Conservation (phyloP, 179 eudicot genomes). For the Spergularia azorica region DNA sequence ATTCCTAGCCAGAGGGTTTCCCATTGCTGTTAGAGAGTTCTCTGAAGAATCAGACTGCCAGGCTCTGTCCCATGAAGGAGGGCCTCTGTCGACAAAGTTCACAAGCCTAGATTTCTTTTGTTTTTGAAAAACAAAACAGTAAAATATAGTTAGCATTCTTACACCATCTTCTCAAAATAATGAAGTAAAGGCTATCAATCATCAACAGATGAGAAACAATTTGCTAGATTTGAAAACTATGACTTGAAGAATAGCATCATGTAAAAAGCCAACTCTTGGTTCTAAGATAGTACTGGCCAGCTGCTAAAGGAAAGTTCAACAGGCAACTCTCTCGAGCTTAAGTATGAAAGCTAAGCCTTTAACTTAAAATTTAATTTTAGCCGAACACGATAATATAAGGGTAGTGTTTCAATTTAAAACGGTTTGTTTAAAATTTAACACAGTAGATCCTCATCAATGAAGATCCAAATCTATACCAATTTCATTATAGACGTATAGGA, state of each 20-base stretch:
- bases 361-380: too few species aligned
- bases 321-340: too few species aligned
- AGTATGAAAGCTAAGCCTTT: too few species aligned
- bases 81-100: slow-evolving; percentile 70
- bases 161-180: not conserved
- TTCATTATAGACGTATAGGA: too few species aligned
- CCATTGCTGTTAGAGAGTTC: slow-evolving; percentile 25
- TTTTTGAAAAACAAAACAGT: slow-evolving; percentile 9
- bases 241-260: not conserved
- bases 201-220: not conserved
- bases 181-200: slow-evolving; percentile 1
- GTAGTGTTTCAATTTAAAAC: too few species aligned
- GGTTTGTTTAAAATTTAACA: too few species aligned
- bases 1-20: slow-evolving; percentile 36
- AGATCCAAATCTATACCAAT: too few species aligned
- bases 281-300: not conserved
- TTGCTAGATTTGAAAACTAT: not conserved
- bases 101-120: slow-evolving; percentile 89
- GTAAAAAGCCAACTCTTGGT: not conserved
- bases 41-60: slow-evolving; percentile 42
- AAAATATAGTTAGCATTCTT: slow-evolving; percentile 23
- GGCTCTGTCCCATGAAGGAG: slow-evolving; percentile 82
- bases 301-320: not conserved
- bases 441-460: too few species aligned
- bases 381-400: too few species aligned